These are phyloP conservation scores for Spongospora subterranea DNA, from an alignment of 208 protist genomes.

Conservation along the genomic window DNA sequence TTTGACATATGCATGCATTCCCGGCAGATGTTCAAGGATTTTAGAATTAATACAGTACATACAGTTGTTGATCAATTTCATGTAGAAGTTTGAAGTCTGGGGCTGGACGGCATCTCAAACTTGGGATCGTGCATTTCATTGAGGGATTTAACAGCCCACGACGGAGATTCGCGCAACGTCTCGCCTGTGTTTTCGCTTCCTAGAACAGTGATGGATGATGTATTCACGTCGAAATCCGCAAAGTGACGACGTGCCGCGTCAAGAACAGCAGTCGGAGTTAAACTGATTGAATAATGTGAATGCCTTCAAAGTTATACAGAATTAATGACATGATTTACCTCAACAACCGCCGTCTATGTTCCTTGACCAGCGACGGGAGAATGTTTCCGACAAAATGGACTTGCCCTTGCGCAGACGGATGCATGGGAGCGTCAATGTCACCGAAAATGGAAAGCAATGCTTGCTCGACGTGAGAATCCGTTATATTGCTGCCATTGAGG, in stretches of 20 bases:
- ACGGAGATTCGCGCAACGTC: neutral
- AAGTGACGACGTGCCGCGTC: neutral
- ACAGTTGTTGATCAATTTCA: too few relatives aligned
- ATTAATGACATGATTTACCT: neutral
- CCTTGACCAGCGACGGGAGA: neutral
- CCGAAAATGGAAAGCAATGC: conserved; percentile 13
- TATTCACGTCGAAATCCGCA: neutral
- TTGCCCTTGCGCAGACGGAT: conserved; percentile 4
- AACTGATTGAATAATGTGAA: conserved; percentile 36
- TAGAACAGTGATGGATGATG: neutral
- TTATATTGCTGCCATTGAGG: neutral
- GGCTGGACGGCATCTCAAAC: too few relatives aligned
- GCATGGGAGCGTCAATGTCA: neutral
- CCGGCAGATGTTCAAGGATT: too few relatives aligned
- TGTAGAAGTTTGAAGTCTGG: too few relatives aligned
- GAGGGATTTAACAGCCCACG: too few relatives aligned
- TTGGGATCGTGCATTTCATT: too few relatives aligned
- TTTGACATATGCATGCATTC: too few relatives aligned
- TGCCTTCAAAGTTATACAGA: neutral
- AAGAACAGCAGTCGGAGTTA: neutral
- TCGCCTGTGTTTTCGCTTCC: neutral
- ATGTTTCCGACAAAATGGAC: neutral
- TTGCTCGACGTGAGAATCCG: neutral
- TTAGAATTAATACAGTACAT: too few relatives aligned
- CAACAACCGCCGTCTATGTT: neutral